Evolutionary conservation across 768 basidiomycete species (phyloP).

Genomic region (Crucibulum laeve): DNA sequence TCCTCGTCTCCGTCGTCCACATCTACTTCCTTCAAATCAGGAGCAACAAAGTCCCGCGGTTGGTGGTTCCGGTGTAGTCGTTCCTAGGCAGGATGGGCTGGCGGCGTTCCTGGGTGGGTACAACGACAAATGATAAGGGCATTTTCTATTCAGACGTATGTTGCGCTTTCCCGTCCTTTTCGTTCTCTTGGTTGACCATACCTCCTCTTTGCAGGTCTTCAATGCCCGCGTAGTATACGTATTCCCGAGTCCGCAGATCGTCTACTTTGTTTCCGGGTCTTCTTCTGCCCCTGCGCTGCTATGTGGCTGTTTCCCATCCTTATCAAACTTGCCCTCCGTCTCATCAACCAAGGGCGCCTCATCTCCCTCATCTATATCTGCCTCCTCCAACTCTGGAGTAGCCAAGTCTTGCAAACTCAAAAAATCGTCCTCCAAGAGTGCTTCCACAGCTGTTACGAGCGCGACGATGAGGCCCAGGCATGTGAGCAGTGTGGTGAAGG

Average conservation of each 20-base stretch:
- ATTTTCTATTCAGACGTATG: constrained; percentile 53
- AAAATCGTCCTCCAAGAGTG: constrained; percentile 7
- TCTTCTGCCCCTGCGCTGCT: constrained; percentile 5
- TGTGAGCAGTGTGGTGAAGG: constrained; percentile 29
- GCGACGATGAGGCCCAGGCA: constrained; percentile 19
- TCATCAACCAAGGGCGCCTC: constrained; percentile 2
- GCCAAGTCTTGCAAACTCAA: constrained; percentile 12
- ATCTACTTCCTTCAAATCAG: background rate
- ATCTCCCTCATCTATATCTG: background rate
- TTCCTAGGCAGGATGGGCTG: constrained; percentile 13
- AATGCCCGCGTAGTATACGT: constrained; percentile 23
- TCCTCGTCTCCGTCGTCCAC: constrained; percentile 1
- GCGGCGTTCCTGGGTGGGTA: constrained; percentile 18
- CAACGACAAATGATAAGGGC: constrained; percentile 50
- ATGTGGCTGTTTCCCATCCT: background rate
- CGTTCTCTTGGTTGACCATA: constrained; percentile 2
- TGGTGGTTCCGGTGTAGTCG: constrained; percentile 1
- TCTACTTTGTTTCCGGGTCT: constrained; percentile 28
- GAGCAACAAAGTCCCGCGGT: constrained; percentile 5
- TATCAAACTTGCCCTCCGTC: background rate
- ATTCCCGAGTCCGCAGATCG: constrained; percentile 52
- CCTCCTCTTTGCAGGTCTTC: constrained; percentile 22
- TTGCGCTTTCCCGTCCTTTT: background rate
- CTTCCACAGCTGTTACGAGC: constrained; percentile 3
- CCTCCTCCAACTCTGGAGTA: background rate